A percentile compares a stretch with the other conserved stretches of the same genome.
Evolutionary conservation across 192 early-diverging fungal genomes (phyloP).

Genomic region (Jimgerdemannia flammicorona): DNA sequence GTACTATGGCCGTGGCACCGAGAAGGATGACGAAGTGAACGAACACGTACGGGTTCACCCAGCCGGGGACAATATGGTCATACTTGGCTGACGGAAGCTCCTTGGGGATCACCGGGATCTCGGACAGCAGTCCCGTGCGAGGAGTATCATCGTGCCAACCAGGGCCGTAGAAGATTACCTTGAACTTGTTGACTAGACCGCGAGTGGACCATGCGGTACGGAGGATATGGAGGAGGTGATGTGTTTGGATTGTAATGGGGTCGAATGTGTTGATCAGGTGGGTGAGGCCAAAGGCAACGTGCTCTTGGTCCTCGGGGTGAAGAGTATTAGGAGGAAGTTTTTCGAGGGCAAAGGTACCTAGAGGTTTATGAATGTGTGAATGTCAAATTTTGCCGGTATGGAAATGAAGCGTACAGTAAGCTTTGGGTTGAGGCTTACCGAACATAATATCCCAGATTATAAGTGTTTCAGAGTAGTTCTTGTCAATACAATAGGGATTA

Average conservation of each 20-base stretch:
- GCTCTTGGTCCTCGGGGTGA: constrained; percentile 34
- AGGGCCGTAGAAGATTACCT: constrained; percentile 50
- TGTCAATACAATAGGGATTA: constrained; percentile 62
- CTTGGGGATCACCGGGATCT: constrained; percentile 39
- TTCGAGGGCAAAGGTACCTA: constrained; percentile 44
- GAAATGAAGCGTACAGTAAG: too few species aligned
- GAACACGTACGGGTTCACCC: constrained; percentile 37
- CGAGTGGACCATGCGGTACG: constrained; percentile 36
- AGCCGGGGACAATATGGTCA: constrained; percentile 35
- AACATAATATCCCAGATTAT: constrained; percentile 63
- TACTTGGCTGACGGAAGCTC: constrained; percentile 40
- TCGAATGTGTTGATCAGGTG: constrained; percentile 61
- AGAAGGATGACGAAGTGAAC: constrained; percentile 34
- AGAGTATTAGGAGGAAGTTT: constrained; percentile 27
- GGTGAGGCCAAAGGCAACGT: constrained; percentile 50
- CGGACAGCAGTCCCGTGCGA: constrained; percentile 36
- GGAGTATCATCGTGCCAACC: constrained; percentile 49
- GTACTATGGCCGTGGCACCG: constrained; percentile 11
- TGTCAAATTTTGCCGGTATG: too few species aligned
- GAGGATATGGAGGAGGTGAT: constrained; percentile 46
- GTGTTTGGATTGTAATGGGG: constrained; percentile 48
- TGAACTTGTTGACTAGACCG: constrained; percentile 39
- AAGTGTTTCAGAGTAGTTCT: constrained; percentile 58
- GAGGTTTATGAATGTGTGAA: too few species aligned
- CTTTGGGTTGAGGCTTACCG: constrained; percentile 16